These are phyloP conservation scores for Linnemannia schmuckeri DNA, from an alignment of 192 early-diverging fungal genomes.

Conservation along the genomic window DNA sequence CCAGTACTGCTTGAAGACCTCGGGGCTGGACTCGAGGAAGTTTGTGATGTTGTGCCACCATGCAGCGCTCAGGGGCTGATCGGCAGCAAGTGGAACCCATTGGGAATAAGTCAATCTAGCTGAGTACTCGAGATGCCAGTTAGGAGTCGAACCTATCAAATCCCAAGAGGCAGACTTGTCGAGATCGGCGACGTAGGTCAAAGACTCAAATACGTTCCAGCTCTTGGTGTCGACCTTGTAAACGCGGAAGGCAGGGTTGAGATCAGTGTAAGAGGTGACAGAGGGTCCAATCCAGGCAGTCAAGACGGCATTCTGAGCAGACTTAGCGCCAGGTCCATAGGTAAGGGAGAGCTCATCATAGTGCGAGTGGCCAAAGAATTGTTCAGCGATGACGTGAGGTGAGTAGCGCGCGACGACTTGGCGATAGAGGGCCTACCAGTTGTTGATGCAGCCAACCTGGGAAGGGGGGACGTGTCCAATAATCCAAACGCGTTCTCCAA, in stretches of 20 bases:
- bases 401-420: constrained; percentile 67
- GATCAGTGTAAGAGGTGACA: constrained; percentile 59
- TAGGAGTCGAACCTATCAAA: constrained; percentile 26
- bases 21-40: constrained; percentile 42
- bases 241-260: constrained; percentile 69
- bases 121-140: constrained; percentile 67
- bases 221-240: constrained; percentile 65
- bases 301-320: constrained; percentile 50
- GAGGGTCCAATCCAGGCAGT: constrained; percentile 63
- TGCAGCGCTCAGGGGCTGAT: constrained; percentile 43
- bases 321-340: constrained; percentile 47
- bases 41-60: constrained; percentile 67
- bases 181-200: constrained; percentile 64
- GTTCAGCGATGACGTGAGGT: constrained; percentile 64
- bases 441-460: constrained; percentile 62
- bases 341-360: constrained; percentile 63
- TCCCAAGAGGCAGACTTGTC: constrained; percentile 56
- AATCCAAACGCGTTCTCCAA: constrained; percentile 65
- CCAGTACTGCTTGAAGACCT: constrained; percentile 58
- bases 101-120: constrained; percentile 56
- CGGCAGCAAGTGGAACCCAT: constrained; percentile 14
- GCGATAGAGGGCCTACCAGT: constrained; percentile 63
- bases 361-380: constrained; percentile 70
- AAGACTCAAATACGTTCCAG: constrained; percentile 62
- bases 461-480: constrained; percentile 68